These are phyloP conservation scores for Amanita thiersii DNA, from an alignment of 768 basidiomycete genomes.

Conservation along the genomic window DNA sequence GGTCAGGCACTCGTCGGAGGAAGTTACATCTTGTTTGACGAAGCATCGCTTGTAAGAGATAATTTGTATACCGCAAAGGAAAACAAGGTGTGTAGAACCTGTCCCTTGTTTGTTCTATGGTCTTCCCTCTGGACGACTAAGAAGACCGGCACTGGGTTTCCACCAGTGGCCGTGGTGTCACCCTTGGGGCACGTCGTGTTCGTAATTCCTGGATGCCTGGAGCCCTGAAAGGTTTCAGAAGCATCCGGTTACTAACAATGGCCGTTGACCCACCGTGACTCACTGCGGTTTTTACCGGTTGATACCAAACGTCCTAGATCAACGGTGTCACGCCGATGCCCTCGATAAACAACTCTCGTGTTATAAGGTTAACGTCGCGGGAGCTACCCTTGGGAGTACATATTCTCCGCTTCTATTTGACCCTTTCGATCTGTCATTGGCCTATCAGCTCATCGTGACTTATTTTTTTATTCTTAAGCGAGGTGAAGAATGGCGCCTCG, in stretches of 20 bases:
- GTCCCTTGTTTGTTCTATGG: conserved; percentile 6
- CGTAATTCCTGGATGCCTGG: conserved; percentile 19
- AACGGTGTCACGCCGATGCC: conserved; percentile 25
- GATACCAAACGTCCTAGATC: conserved; percentile 94
- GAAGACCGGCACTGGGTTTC: conserved; percentile 83
- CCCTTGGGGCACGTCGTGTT: conserved; percentile 13
- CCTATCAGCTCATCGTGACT: conserved; percentile 13
- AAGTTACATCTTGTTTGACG: conserved; percentile 78
- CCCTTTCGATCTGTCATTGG: conserved; percentile 8
- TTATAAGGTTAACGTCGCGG: conserved; percentile 58
- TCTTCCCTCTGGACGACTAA: conserved; percentile 57
- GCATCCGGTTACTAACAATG: conserved; percentile 11
- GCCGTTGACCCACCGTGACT: conserved; percentile 16
- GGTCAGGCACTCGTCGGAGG: conserved; percentile 82
- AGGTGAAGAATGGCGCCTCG: conserved; percentile 54
- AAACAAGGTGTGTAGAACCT: conserved; percentile 45
- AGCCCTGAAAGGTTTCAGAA: conserved; percentile 58
- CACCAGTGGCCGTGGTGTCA: conserved; percentile 51
- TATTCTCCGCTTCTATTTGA: conserved; percentile 18
- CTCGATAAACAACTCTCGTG: conserved; percentile 86
- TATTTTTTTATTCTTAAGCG: conserved; percentile 26
- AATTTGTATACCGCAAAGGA: conserved; percentile 42
- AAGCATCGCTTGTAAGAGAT: conserved; percentile 40
- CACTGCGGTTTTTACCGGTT: conserved; percentile 50
- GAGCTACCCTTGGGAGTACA: conserved; percentile 93